Percentiles rank a stretch among this genome's conserved stretches.
Conservation (phyloP, 345 rosid species). For the Geranium brycei region DNA sequence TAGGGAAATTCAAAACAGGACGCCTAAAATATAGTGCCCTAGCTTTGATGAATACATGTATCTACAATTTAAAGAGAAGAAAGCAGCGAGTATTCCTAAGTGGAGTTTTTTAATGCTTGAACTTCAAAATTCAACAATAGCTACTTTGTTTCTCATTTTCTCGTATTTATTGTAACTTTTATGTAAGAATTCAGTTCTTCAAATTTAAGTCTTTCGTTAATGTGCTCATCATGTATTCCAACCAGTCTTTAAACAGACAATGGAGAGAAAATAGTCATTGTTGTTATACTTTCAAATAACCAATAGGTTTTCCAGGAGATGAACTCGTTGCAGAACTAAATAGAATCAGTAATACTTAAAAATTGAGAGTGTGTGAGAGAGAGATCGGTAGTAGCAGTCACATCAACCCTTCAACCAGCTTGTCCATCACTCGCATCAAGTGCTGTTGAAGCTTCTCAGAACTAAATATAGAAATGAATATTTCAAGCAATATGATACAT, state of each 20-base stretch:
- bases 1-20: not conserved
- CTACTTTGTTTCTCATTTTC: not conserved
- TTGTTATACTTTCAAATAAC: no score
- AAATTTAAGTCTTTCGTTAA: not conserved
- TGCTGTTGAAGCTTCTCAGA: no score
- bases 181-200: not conserved
- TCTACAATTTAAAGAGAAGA: no score
- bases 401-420: no score
- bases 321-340: not conserved
- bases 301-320: not conserved
- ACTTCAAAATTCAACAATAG: not conserved
- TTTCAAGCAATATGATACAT: not conserved
- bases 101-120: not conserved
- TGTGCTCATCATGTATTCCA: not conserved
- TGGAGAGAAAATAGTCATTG: not conserved
- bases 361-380: not conserved
- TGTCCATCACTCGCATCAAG: no score
- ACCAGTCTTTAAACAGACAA: not conserved
- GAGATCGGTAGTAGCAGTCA: not conserved
- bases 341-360: not conserved
- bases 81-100: not conserved
- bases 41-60: not conserved
- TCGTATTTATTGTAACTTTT: no score
- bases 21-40: slow-evolving; percentile 2
- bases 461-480: no score